phyloP scores from a whole-genome alignment of 441 rosid genomes.

The Adansonia gregorii region DNA sequence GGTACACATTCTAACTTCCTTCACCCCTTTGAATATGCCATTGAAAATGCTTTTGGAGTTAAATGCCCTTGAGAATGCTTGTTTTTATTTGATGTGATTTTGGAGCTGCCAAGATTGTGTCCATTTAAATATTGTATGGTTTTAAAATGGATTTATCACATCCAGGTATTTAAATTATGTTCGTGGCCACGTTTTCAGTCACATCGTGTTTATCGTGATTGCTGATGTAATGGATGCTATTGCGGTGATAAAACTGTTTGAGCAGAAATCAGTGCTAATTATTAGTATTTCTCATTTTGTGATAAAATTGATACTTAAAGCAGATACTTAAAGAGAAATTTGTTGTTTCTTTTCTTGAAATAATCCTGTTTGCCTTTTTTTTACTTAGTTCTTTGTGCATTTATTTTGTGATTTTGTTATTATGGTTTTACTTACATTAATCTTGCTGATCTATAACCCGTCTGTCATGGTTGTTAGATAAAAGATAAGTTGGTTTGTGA shows the following conservation, averaged over 20 bases:
- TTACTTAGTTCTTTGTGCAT: background rate
- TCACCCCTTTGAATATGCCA: background rate
- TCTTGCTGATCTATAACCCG: background rate
- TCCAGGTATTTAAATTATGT: too few species aligned
- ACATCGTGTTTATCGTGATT: too few species aligned
- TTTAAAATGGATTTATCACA: conserved; percentile 12
- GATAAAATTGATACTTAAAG: background rate
- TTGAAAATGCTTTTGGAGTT: too few species aligned
- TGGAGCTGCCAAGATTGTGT: background rate
- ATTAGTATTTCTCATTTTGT: background rate
- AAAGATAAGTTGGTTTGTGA: background rate
- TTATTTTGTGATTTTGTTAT: background rate
- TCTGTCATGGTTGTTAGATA: background rate
- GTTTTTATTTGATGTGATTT: background rate
- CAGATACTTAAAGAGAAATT: background rate
- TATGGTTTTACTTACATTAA: conserved; percentile 6
- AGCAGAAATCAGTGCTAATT: background rate
- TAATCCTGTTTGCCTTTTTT: background rate
- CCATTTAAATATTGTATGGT: background rate
- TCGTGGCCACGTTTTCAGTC: too few species aligned
- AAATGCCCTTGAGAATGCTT: background rate
- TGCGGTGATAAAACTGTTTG: background rate
- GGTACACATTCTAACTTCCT: conserved; percentile 46
- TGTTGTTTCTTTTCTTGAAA: background rate
- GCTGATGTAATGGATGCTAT: too few species aligned